Conservation (phyloP, 805 yeast genomes). For the Candida nanaspora region DNA sequence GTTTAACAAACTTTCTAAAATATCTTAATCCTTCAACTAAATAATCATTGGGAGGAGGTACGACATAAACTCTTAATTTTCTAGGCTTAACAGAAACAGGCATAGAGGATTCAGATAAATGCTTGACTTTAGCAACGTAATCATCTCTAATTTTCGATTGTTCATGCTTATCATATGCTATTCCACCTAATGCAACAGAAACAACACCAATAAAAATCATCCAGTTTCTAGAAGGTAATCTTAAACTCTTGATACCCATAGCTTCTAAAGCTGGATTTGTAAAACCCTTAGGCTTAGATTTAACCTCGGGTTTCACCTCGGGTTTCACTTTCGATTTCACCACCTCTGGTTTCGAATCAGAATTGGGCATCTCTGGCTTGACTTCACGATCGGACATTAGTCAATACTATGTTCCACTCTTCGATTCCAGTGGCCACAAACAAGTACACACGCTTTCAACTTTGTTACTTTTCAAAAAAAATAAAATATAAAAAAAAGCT, state of each 20-base stretch:
- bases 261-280: slow-evolving; percentile 75
- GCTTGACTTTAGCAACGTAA: slow-evolving; percentile 48
- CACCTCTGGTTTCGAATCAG: too few relatives aligned
- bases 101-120: slow-evolving; percentile 34
- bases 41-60: slow-evolving; percentile 96
- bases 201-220: slow-evolving; percentile 74
- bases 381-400: too few relatives aligned
- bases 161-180: slow-evolving; percentile 69
- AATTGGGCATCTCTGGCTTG: too few relatives aligned
- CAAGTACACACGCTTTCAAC: too few relatives aligned
- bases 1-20: slow-evolving; percentile 77
- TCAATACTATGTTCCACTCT: too few relatives aligned
- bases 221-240: slow-evolving; percentile 92
- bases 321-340: too few relatives aligned
- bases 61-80: slow-evolving; percentile 72
- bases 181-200: slow-evolving; percentile 63
- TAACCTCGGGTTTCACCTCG: not conserved
- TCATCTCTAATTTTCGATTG: slow-evolving; percentile 57
- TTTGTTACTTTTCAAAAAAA: too few relatives aligned
- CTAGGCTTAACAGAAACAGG: slow-evolving; percentile 53
- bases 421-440: too few relatives aligned
- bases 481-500: too few relatives aligned
- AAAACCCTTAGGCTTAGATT: slow-evolving; percentile 28
- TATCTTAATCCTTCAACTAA: slow-evolving; percentile 65
- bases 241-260: slow-evolving; percentile 74